These are phyloP conservation scores for Moringa oleifera DNA, from an alignment of 345 rosid species.

Conservation along the genomic window DNA sequence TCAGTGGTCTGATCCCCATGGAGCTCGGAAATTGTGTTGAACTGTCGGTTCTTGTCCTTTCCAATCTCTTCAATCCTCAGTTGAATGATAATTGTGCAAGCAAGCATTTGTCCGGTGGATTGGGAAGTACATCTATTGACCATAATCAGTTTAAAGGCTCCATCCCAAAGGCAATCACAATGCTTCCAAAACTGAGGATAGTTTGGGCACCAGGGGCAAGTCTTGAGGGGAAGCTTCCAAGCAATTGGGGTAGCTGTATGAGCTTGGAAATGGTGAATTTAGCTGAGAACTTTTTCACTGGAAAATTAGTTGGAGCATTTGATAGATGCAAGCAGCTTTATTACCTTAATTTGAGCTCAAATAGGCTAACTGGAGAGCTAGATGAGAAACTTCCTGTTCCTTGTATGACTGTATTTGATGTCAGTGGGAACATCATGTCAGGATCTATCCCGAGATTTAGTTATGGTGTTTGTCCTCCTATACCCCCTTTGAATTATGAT, in stretches of 20 bases:
- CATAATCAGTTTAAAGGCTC: constrained; percentile 26
- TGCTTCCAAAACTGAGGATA: constrained; percentile 25
- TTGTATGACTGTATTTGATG: constrained; percentile 32
- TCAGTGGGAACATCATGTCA: constrained; percentile 26
- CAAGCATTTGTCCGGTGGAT: too few relatives aligned
- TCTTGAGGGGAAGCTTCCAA: constrained; percentile 21
- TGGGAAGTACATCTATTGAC: too few relatives aligned
- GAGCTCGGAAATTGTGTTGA: constrained; percentile 31
- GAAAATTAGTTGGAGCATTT: constrained; percentile 17
- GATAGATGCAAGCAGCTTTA: constrained; percentile 22
- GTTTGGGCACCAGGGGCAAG: constrained; percentile 31
- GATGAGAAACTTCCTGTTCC: constrained; percentile 24
- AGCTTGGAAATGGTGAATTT: constrained; percentile 32
- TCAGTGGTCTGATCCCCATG: constrained; percentile 25
- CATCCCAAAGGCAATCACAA: constrained; percentile 19
- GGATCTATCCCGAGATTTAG: constrained; percentile 31
- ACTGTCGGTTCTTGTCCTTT: constrained; percentile 32
- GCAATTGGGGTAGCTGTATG: constrained; percentile 23
- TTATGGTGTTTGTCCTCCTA: constrained; percentile 15
- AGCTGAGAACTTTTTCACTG: constrained; percentile 25
- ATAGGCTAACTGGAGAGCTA: constrained; percentile 25
- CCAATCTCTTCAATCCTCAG: constrained; percentile 17
- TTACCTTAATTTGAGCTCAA: constrained; percentile 29
- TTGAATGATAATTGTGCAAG: too few relatives aligned
- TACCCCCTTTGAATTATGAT: neutral